A percentile compares a stretch with the other conserved stretches of the same genome.
phyloP scores from a whole-genome alignment of 1,284 basidiomycete genomes.

The Moesziomyces sp. region DNA sequence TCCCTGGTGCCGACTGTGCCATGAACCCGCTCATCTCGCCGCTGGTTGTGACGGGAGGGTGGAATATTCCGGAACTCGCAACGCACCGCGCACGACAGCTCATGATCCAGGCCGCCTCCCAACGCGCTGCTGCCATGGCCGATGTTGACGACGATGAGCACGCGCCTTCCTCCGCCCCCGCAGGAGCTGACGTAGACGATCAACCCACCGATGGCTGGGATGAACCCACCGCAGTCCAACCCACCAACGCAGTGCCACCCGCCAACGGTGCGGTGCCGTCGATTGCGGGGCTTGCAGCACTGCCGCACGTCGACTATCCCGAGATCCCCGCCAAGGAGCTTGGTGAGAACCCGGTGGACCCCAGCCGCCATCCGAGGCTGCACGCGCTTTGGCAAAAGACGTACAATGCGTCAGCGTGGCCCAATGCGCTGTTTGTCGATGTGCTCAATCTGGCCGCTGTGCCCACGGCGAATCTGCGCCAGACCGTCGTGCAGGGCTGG shows the following conservation, averaged over 20 bases:
- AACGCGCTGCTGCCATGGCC: background rate
- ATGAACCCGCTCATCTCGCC: constrained; percentile 23
- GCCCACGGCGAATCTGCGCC: constrained; percentile 13
- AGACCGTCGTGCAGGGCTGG: constrained; percentile 19
- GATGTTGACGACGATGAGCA: constrained; percentile 4
- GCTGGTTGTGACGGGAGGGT: constrained; percentile 13
- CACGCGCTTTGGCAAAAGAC: constrained; percentile 12
- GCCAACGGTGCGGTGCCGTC: no score
- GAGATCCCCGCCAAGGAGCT: constrained; percentile 31
- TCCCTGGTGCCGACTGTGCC: constrained; percentile 2
- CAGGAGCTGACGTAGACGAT: constrained; percentile 9
- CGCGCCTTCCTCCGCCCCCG: no score
- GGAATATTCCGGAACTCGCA: constrained; percentile 25
- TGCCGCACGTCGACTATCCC: background rate
- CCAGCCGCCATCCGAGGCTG: constrained; percentile 17
- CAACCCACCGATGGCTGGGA: constrained; percentile 15
- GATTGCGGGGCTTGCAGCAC: background rate
- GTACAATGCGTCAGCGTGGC: constrained; percentile 2
- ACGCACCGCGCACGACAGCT: background rate
- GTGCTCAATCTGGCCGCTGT: constrained; percentile 16
- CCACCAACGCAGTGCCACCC: no score
- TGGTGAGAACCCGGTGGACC: constrained; percentile 37
- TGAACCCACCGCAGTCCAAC: background rate
- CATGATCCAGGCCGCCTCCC: constrained; percentile 2
- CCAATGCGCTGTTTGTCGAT: constrained; percentile 17